These are phyloP conservation scores for Scytalidium lignicola DNA, from an alignment of 2,329 filamentous ascomycete species.

Conservation along the genomic window DNA sequence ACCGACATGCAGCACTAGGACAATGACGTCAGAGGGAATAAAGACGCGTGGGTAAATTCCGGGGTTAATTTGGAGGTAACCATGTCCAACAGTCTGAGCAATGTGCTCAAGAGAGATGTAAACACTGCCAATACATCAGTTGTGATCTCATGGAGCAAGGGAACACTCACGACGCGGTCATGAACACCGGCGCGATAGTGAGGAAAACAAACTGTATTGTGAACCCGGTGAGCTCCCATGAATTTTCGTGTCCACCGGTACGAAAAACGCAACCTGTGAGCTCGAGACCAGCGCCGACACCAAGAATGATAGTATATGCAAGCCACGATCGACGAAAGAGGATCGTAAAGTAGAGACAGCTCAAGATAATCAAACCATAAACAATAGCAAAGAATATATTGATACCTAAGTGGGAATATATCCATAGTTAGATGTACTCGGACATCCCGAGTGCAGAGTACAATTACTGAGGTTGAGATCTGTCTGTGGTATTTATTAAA, in stretches of 20 bases:
- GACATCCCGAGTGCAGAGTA: neutral
- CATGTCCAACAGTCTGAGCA: neutral
- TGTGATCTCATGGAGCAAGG: neutral
- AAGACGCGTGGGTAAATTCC: slow-evolving; percentile 42
- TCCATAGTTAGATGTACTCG: neutral
- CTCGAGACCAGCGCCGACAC: neutral
- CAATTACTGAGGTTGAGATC: neutral
- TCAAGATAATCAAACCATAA: neutral
- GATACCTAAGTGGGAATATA: neutral
- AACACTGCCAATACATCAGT: neutral
- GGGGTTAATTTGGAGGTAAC: slow-evolving; percentile 20
- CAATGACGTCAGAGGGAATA: slow-evolving; percentile 47
- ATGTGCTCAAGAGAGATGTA: neutral
- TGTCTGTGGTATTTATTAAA: too few relatives aligned
- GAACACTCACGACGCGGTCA: neutral
- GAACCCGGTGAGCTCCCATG: neutral
- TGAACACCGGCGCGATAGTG: neutral
- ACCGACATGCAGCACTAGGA: slow-evolving; percentile 52
- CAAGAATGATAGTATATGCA: neutral
- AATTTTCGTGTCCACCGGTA: neutral
- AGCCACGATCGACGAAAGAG: neutral
- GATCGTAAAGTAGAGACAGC: neutral
- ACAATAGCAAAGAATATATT: neutral
- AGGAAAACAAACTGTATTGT: neutral
- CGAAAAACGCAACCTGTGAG: neutral